phyloP scores from a whole-genome alignment of 2,329 filamentous ascomycete genomes.

The Aspergillus caelatus region DNA sequence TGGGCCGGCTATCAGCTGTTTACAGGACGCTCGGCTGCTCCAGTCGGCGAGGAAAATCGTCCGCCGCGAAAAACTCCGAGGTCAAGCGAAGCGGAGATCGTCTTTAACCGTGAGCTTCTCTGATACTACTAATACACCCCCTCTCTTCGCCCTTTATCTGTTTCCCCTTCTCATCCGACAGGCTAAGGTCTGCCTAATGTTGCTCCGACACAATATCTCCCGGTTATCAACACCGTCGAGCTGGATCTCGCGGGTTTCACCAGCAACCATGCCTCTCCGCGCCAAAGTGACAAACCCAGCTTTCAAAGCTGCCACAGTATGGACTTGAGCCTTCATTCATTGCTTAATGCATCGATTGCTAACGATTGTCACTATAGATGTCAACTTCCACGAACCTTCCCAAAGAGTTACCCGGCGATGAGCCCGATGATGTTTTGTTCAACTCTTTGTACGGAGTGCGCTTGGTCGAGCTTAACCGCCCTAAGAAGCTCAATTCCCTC shows the following conservation, averaged over 20 bases:
- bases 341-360: neutral
- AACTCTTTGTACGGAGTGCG: constrained; percentile 85
- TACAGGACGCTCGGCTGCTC: constrained; percentile 9
- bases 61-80: constrained; percentile 33
- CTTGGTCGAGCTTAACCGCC: constrained; percentile 91
- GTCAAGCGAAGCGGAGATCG: constrained; percentile 32
- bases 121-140: constrained; percentile 16
- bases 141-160: constrained; percentile 17
- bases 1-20: neutral
- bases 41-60: constrained; percentile 24
- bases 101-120: constrained; percentile 27
- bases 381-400: constrained; percentile 39
- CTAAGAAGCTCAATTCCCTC: constrained; percentile 86
- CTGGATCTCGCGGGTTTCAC: constrained; percentile 48
- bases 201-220: constrained; percentile 43
- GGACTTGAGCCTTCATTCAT: constrained; percentile 47
- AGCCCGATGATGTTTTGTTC: constrained; percentile 90
- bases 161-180: constrained; percentile 14
- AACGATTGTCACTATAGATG: constrained; percentile 40
- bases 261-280: constrained; percentile 73
- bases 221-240: constrained; percentile 47
- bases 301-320: constrained; percentile 52
- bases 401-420: constrained; percentile 67
- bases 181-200: constrained; percentile 42
- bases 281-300: constrained; percentile 70